Conservation (phyloP, 2,329 filamentous ascomycete species). For the Aureobasidium musti region DNA sequence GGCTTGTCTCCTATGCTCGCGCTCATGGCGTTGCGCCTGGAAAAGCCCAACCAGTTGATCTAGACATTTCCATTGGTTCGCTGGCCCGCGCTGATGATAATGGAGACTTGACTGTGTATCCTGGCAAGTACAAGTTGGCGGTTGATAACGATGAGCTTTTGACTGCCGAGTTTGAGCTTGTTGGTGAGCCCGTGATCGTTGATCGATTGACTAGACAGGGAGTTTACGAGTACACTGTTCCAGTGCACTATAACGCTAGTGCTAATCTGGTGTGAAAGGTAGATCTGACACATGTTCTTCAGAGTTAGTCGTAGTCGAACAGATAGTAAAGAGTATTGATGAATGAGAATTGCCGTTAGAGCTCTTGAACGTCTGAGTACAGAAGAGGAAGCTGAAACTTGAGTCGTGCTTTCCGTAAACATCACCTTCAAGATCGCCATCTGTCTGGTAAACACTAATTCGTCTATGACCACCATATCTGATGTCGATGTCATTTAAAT, state of each 20-base stretch:
- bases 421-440: not conserved
- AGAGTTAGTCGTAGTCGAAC: not conserved
- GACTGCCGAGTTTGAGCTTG: conserved; percentile 8
- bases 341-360: not conserved
- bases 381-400: not conserved
- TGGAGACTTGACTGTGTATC: conserved; percentile 57
- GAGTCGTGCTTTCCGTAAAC: not conserved
- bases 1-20: conserved; percentile 54
- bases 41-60: conserved; percentile 36
- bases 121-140: conserved; percentile 53
- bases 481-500: too few species aligned
- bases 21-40: conserved; percentile 40
- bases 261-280: conserved; percentile 1
- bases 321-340: not conserved
- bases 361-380: not conserved
- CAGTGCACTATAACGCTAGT: conserved; percentile 11
- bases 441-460: too few species aligned
- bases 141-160: conserved; percentile 43
- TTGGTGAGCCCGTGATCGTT: conserved; percentile 5
- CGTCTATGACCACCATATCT: too few species aligned
- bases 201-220: conserved; percentile 24
- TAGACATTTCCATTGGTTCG: conserved; percentile 53
- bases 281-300: not conserved
- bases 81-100: conserved; percentile 54
- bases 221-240: conserved; percentile 18